Evolutionary conservation across 495 filamentous ascomycete species (phyloP).

Genomic region (Xylaria curta): DNA sequence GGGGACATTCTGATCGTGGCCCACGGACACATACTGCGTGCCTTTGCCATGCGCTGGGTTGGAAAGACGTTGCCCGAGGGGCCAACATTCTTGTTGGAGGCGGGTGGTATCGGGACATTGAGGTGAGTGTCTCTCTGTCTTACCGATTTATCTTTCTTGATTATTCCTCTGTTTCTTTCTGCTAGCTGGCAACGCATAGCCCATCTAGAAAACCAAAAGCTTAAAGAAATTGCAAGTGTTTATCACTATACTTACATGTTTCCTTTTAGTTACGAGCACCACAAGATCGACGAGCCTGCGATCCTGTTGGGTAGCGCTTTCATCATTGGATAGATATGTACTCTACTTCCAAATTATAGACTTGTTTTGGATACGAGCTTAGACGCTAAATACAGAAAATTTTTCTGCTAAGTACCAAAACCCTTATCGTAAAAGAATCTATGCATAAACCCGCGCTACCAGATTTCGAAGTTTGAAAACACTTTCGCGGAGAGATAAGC

Average conservation of each 20-base stretch:
- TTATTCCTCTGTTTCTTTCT: background rate
- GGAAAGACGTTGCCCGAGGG: conserved; percentile 70
- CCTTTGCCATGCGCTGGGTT: conserved; percentile 90
- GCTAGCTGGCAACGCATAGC: background rate
- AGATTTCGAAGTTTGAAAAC: background rate
- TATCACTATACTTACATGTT: background rate
- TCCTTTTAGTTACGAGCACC: conserved; percentile 65
- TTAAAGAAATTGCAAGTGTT: background rate
- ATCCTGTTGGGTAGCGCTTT: conserved; percentile 72
- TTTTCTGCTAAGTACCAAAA: background rate
- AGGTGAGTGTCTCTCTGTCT: conserved; percentile 52
- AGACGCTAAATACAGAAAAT: background rate
- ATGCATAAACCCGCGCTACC: background rate
- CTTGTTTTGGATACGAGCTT: background rate
- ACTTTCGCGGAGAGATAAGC: background rate
- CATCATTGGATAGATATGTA: conserved; percentile 47
- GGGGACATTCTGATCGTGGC: conserved; percentile 69
- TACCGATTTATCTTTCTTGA: background rate
- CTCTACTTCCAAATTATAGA: background rate
- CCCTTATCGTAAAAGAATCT: background rate
- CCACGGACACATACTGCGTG: conserved; percentile 87
- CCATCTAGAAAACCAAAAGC: background rate
- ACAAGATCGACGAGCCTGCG: conserved; percentile 70
- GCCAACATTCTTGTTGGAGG: conserved; percentile 74
- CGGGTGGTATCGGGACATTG: conserved; percentile 84